Evolutionary conservation across 2,329 filamentous ascomycete species (phyloP).

Genomic region (Exophiala sideris): DNA sequence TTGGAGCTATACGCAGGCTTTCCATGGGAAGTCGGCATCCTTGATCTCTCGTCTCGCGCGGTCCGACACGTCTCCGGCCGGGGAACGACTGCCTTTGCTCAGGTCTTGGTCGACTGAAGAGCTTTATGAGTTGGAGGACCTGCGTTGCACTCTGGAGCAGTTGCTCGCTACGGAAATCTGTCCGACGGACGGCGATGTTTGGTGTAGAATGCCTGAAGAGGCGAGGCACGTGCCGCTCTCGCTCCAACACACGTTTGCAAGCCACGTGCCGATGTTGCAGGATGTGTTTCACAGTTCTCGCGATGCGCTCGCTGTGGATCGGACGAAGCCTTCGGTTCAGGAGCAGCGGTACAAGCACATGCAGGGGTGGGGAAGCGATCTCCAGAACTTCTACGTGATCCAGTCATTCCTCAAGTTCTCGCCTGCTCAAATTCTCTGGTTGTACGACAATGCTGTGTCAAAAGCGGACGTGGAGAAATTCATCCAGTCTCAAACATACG

Average conservation of each 20-base stretch:
- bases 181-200: constrained; percentile 54
- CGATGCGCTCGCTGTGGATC: background rate
- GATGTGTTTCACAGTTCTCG: constrained; percentile 24
- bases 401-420: constrained; percentile 64
- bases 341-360: constrained; percentile 42
- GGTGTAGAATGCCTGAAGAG: constrained; percentile 25
- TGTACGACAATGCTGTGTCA: constrained; percentile 54
- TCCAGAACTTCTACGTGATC: constrained; percentile 61
- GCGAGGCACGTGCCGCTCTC: constrained; percentile 5
- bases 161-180: constrained; percentile 58
- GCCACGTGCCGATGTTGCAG: background rate
- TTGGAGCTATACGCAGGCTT: constrained; percentile 59
- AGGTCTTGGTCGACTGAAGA: constrained; percentile 57
- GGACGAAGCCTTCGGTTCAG: constrained; percentile 33
- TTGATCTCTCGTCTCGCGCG: constrained; percentile 44
- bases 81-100: constrained; percentile 54
- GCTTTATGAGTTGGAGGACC: constrained; percentile 58
- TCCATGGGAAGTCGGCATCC: constrained; percentile 52
- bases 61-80: constrained; percentile 43
- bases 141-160: constrained; percentile 54
- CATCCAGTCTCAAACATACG: constrained; percentile 42
- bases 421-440: constrained; percentile 56
- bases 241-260: background rate
- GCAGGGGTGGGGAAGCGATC: constrained; percentile 65
- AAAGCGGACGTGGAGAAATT: constrained; percentile 58